A percentile compares a stretch with the other conserved stretches of the same genome.
Conservation (phyloP, 352 stramenopile species). For the Sclerospora graminicola region DNA sequence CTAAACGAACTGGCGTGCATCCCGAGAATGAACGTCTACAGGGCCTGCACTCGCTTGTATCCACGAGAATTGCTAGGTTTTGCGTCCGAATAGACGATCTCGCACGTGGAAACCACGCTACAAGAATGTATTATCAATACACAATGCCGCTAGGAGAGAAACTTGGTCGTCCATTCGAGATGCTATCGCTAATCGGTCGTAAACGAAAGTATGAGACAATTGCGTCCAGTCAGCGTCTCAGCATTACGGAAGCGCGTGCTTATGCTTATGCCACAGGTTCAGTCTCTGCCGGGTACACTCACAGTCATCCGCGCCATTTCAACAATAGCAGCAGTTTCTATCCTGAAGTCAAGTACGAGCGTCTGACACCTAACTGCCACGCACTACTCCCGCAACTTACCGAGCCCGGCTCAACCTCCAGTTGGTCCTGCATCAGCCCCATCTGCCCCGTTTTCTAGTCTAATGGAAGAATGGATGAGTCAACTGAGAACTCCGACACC, state of each 20-base stretch:
- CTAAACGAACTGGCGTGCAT: too few relatives aligned
- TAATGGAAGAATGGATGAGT: conserved; percentile 81
- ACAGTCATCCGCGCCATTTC: conserved; percentile 4
- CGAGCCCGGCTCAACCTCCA: conserved; percentile 11
- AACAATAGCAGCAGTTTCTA: conserved; percentile 20
- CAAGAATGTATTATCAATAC: too few relatives aligned
- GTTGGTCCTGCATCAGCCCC: conserved; percentile 9
- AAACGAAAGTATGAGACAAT: conserved; percentile 39
- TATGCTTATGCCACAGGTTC: conserved; percentile 21
- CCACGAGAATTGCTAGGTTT: too few relatives aligned
- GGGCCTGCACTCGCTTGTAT: too few relatives aligned
- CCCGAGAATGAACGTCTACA: too few relatives aligned
- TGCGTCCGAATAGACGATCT: too few relatives aligned
- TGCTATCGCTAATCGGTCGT: conserved; percentile 51
- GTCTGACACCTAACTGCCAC: conserved; percentile 25
- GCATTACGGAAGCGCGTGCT: conserved; percentile 9
- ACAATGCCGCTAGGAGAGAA: conserved; percentile 47
- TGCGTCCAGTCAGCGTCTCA: conserved; percentile 10
- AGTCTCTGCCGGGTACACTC: conserved; percentile 6
- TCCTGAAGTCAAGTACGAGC: conserved; percentile 36
- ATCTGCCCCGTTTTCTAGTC: conserved; percentile 46
- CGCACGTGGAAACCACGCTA: too few relatives aligned
- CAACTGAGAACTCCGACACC: conserved; percentile 66
- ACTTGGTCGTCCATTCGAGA: conserved; percentile 44
- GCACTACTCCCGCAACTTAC: conserved; percentile 6